Evolutionary conservation across 208 protist genomes (phyloP), one percentile per base, ranked within the genome.

Genomic region (Acanthamoeba castellanii): DNA sequence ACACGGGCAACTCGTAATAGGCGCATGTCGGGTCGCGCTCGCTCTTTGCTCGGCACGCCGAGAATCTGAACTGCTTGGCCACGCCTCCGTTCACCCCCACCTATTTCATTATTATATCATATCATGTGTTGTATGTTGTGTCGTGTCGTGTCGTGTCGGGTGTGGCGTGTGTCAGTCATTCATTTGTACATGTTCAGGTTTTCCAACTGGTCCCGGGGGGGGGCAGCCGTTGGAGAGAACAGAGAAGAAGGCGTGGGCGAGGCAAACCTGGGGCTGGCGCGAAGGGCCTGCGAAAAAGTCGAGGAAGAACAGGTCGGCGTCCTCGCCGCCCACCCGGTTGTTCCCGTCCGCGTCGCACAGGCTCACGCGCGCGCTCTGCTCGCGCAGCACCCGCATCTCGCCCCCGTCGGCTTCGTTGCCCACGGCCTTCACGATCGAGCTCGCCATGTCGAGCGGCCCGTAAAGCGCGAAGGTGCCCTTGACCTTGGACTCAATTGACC

Each of bases 1-100:
- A 92, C n/a, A 57, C 0, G 3, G 57, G 57, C 1, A 74, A 18
- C 66, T 92, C 87, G 59, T 92, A 92, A 59, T 92, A 92, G 87
- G 57, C 87, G 37, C 87, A 92, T 8, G 59, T 92, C 3, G 87
- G 76, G 18, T 27, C 5, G 66, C 74, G 32, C 0, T 11, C 8
- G 7, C n/a, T n/a, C n/a, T 74, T 45, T 3, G 14, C 0, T 1
- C 66, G 66, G 34, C 87, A 92, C 37, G 16, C n/a, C 22, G 16
- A 30, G 42, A 76, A 70, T 9, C n/a, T 0, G 87, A 92, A 92
- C 7, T 20, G 18, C 57, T 78, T 92, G 13, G 61, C 68, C 14
- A 74, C 66, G 22, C 87, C 87, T n/a, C 72, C 72, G 9, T 32
- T 25, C 18, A 81, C 9, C 72, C 72, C 22, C n/a, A 81, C 47